These are phyloP conservation scores for Esteya vermicola DNA, from an alignment of 2,329 filamentous ascomycete genomes.

Conservation along the genomic window DNA sequence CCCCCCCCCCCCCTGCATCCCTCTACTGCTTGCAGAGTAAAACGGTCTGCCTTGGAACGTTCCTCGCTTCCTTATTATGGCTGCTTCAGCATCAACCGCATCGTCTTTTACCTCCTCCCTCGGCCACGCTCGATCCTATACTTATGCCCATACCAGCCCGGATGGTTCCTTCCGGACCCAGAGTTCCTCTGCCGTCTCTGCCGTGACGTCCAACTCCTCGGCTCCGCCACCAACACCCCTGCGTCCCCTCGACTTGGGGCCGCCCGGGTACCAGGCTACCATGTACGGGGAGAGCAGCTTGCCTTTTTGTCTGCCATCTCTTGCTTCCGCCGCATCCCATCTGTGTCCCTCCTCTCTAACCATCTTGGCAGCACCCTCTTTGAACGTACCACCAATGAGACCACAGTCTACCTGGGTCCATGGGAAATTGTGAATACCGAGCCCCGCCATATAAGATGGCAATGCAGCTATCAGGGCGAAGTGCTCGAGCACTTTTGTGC, in stretches of 20 bases:
- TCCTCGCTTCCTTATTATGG: constrained; percentile 8
- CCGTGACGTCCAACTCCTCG: constrained; percentile 24
- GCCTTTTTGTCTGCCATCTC: neutral
- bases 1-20: neutral
- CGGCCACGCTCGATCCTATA: constrained; percentile 25
- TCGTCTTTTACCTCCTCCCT: constrained; percentile 33
- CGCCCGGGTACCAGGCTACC: constrained; percentile 38
- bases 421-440: constrained; percentile 35
- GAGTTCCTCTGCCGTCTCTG: constrained; percentile 28
- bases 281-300: too few species aligned
- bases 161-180: constrained; percentile 31
- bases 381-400: constrained; percentile 32
- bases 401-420: constrained; percentile 36
- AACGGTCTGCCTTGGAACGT: too few species aligned
- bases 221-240: constrained; percentile 23
- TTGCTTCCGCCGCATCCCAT: neutral
- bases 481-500: constrained; percentile 35
- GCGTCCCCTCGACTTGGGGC: constrained; percentile 33
- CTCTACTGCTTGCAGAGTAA: too few species aligned
- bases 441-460: constrained; percentile 35
- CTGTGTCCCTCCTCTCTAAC: constrained; percentile 1
- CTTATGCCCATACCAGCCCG: constrained; percentile 26
- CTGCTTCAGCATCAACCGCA: constrained; percentile 28
- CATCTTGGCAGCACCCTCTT: constrained; percentile 27
- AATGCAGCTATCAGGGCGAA: constrained; percentile 37